Base-by-base conservation (phyloP, 495 filamentous ascomycete species). In the Neurospora intermedia region DNA sequence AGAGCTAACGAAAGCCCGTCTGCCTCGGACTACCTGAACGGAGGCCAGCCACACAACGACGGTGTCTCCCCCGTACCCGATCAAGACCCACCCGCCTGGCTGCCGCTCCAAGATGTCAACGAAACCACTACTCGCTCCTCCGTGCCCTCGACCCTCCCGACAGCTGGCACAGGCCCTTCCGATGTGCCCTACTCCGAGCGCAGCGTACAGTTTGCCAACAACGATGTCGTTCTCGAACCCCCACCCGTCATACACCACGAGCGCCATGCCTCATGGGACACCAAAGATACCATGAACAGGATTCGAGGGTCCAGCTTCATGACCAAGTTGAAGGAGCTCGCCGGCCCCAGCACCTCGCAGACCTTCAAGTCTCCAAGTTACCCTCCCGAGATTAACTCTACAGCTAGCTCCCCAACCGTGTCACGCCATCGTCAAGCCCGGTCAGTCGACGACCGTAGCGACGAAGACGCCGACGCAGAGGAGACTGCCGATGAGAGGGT, bases 401-500 rank as follows among this genome's bases (percentile, higher is more conserved):
- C 79, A 27, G 75, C 74, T 70, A 87, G 83, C 70, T 88, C 81
- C 39, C 85, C 81, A 11, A 81, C 82, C 71, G 80, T 87, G 69
- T 85, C 81, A 70, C 87, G 84, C 43, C 79, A 82, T 38, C 79
- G 84, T 20, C 71, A 80, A 16, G 80, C 88, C 31, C 84, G 88
- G 48, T 85, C 87, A 4, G 78, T 88, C 43, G 82, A 87, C 59
- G 90, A 91, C 75, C 88, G 91, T 2, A 90, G 89, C 71, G 90
- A 90, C 76, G 80, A 78, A 7, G 91, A 94, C 82, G 92, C 92
- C 6, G 92, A 94, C 80, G 92, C 90, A 11, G 91, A 93, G 77
- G 90, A 92, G 77, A 94, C 87, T 18, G 85, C 85, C 9, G 88
- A 87, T 69, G 88, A 90, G 73, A 81, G 71, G 1, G 80, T 84